Conservation (phyloP, 2,329 filamentous ascomycete species). For the Coniochaeta hoffmannii region DNA sequence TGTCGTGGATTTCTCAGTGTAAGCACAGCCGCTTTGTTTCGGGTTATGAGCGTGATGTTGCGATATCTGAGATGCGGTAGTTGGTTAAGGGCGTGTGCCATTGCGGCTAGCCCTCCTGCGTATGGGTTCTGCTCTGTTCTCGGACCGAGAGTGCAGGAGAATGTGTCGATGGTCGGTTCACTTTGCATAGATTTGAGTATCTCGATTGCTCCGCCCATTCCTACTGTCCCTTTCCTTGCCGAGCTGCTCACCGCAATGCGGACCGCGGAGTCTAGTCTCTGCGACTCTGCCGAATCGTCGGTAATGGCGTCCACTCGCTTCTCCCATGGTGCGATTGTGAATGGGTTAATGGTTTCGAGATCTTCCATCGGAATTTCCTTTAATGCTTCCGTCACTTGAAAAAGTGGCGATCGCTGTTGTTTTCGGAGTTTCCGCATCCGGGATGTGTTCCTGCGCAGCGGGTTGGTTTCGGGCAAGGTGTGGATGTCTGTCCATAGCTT, state of each 20-base stretch:
- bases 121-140: background rate
- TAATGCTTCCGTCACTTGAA: background rate
- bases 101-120: background rate
- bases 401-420: background rate
- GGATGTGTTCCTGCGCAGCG: background rate
- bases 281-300: background rate
- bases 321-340: background rate
- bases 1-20: background rate
- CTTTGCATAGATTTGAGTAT: background rate
- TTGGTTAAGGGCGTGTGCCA: background rate
- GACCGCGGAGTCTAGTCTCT: background rate
- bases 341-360: background rate
- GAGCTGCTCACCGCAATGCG: background rate
- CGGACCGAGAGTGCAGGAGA: background rate
- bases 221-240: background rate
- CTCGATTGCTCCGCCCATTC: background rate
- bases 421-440: background rate
- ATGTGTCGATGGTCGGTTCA: background rate
- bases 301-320: background rate
- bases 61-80: background rate
- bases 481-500: conserved; percentile 2
- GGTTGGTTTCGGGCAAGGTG: background rate
- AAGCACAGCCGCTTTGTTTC: background rate
- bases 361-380: no score
- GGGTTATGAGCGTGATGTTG: background rate